Base-by-base conservation (phyloP, 116 monocot genomes). In the Trichopus zeylanicus region DNA sequence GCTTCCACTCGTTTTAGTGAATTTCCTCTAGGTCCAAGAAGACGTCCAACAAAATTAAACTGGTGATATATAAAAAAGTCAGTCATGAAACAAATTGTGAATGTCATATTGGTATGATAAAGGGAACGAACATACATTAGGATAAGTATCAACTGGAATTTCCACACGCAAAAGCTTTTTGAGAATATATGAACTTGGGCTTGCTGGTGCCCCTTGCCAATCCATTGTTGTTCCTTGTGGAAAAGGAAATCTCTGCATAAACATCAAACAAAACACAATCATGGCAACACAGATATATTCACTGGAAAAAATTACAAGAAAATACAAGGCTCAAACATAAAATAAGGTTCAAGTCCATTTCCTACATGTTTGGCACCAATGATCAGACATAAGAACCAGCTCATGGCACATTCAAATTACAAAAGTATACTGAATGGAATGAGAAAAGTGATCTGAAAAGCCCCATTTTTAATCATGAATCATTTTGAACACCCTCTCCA, bases 31-130 rank as follows among this genome's bases (percentile, higher is more conserved):
- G 97, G 97, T 46, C 97, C 97, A 25, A 98, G 82, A 75, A 98
- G 91, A 21, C 97, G 78, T n/a, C 97, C 97, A 21, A 98, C 85
- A 82, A 98, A 98, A 79, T 98, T 98, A 77, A 98, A 98, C 97
- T 98, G 66, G 46, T 57, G n/a, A n/a, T n/a, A 64, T 46, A 71
- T 5, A 64, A 57, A 60, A 59, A 29, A 64, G 35, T 54, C 35
- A 67, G 68, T 55, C 15, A 31, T 25, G 51, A 54, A 6, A 29
- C 8, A 58, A 66, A 63, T 15, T n/a, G 12, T 24, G 53, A 49
- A 60, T 59, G 47, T 11, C 28, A 63, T 52, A n/a, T n/a, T n/a
- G 29, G 26, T 20, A 29, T 35, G 7, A 15, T 13, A 42, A 51
- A 16, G 55, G 3, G 49, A 29, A n/a, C n/a, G 0, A 13, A 22